Percentiles rank a stretch among this genome's conserved stretches.
Conservation (phyloP, 441 rosid species). For the Pelargonium hybrid region DNA sequence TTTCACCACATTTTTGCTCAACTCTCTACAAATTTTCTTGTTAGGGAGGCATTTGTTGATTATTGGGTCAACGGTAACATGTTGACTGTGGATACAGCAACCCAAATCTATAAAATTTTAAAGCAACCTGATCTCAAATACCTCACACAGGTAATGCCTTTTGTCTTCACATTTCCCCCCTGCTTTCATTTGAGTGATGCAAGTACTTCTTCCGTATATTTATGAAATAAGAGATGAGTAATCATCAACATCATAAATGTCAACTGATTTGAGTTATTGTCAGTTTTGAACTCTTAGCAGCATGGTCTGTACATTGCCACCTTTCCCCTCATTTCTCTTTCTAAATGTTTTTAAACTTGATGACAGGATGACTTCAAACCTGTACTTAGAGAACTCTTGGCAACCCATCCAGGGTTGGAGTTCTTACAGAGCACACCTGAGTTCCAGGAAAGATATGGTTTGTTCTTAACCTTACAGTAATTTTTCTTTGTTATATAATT, state of each 20-base stretch:
- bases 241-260: background rate
- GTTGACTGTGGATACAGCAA: constrained; percentile 71
- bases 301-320: background rate
- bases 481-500: constrained; percentile 3
- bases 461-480: constrained; percentile 20
- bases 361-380: constrained; percentile 90
- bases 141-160: constrained; percentile 58
- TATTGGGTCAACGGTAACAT: constrained; percentile 77
- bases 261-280: background rate
- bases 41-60: constrained; percentile 79
- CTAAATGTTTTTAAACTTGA: constrained; percentile 19
- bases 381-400: constrained; percentile 70
- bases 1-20: constrained; percentile 1
- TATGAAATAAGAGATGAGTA: background rate
- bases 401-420: constrained; percentile 96
- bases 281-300: background rate
- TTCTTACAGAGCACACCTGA: constrained; percentile 93
- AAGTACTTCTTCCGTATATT: background rate
- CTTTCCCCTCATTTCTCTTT: background rate
- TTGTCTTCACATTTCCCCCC: background rate
- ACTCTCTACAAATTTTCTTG: constrained; percentile 15
- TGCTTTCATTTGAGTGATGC: background rate
- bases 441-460: constrained; percentile 99
- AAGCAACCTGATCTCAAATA: constrained; percentile 65
- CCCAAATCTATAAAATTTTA: constrained; percentile 65